A percentile compares a stretch with the other conserved stretches of the same genome.
Evolutionary conservation across 2,329 filamentous ascomycete species (phyloP).

Genomic region (Teratosphaeria zuluensis): DNA sequence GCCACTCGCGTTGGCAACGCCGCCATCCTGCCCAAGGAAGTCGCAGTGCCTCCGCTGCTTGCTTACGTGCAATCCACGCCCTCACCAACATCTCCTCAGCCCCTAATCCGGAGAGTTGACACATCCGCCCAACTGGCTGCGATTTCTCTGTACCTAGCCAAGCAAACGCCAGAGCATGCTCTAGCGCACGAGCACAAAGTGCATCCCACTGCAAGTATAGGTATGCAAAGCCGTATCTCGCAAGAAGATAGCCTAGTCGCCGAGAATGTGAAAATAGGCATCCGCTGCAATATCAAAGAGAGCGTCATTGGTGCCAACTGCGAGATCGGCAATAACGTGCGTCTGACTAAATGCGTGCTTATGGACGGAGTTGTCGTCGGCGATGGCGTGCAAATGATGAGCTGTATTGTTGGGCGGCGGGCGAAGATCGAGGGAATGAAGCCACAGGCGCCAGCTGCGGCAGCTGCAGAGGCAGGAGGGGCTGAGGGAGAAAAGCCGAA

Average conservation of each 20-base stretch:
- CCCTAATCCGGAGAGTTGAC: slow-evolving; percentile 79
- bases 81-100: slow-evolving; percentile 30
- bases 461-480: neutral
- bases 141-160: slow-evolving; percentile 77
- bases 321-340: slow-evolving; percentile 75
- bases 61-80: slow-evolving; percentile 64
- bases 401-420: slow-evolving; percentile 74
- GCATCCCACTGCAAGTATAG: slow-evolving; percentile 72
- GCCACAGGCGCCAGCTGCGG: neutral
- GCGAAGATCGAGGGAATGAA: slow-evolving; percentile 64
- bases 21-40: slow-evolving; percentile 7
- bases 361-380: slow-evolving; percentile 89
- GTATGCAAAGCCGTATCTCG: slow-evolving; percentile 70
- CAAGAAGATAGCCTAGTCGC: slow-evolving; percentile 73
- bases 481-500: slow-evolving; percentile 9
- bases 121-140: slow-evolving; percentile 72
- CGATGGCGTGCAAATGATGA: slow-evolving; percentile 72
- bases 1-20: slow-evolving; percentile 24
- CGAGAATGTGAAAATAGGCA: slow-evolving; percentile 80
- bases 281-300: slow-evolving; percentile 87
- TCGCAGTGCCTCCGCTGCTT: slow-evolving; percentile 62
- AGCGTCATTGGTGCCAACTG: slow-evolving; percentile 80
- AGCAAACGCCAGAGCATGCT: slow-evolving; percentile 50
- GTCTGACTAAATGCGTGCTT: slow-evolving; percentile 74
- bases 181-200: slow-evolving; percentile 73